phyloP scores from a whole-genome alignment of 2,329 filamentous ascomycete genomes.

The Microsporum ferrugineum region DNA sequence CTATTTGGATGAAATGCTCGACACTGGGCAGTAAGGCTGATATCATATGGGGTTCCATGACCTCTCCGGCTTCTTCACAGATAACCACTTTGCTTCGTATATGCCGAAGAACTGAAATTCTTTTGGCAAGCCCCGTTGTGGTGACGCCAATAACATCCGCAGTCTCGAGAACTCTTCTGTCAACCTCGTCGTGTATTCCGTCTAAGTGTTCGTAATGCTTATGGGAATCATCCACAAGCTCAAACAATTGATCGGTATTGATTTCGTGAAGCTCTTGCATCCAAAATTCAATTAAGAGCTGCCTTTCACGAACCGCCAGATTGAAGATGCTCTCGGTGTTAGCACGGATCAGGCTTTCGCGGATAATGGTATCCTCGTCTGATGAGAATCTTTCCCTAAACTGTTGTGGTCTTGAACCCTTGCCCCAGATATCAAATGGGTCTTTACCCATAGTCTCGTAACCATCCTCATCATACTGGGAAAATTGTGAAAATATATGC shows the following conservation, averaged over 20 bases:
- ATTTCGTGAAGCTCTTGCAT: not conserved
- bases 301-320: not conserved
- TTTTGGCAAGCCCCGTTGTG: conserved; percentile 57
- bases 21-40: conserved; percentile 46
- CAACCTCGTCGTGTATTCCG: conserved; percentile 22
- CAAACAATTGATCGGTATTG: not conserved
- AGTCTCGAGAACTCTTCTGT: conserved; percentile 35
- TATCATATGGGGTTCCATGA: conserved; percentile 56
- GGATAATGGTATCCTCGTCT: not conserved
- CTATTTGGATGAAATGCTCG: conserved; percentile 57
- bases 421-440: not conserved
- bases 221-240: not conserved
- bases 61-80: conserved; percentile 65
- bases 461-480: not conserved
- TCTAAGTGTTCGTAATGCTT: not conserved
- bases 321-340: not conserved
- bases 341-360: not conserved
- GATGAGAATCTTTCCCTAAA: not conserved
- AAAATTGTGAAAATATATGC: conserved; percentile 13
- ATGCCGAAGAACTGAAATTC: conserved; percentile 43
- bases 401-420: not conserved
- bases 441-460: not conserved
- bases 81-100: conserved; percentile 46
- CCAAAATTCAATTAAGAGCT: not conserved
- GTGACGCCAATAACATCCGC: conserved; percentile 59